These are phyloP conservation scores for Vaccinium vitisidaea DNA, from an alignment of 148 eudicot species.

Conservation along the genomic window DNA sequence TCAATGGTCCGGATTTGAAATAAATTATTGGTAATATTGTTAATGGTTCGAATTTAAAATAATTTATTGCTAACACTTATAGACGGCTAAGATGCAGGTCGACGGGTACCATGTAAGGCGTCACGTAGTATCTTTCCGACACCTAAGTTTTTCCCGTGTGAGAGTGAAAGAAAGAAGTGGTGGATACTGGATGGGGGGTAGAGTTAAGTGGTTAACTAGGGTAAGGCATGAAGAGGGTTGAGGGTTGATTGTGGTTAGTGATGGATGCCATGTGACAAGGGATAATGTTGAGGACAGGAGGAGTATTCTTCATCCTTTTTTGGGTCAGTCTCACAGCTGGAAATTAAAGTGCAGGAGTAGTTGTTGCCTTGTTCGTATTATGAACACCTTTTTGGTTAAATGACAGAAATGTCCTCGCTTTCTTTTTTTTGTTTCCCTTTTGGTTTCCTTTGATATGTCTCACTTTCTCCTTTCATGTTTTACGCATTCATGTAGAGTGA, in stretches of 20 bases:
- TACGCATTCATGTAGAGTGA: too few species aligned
- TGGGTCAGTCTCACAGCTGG: constrained; percentile 11
- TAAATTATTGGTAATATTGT: too few species aligned
- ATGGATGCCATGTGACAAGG: background rate
- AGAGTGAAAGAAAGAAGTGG: background rate
- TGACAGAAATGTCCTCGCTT: constrained; percentile 9
- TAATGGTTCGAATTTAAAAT: too few species aligned
- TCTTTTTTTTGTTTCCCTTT: background rate
- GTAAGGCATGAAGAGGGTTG: background rate
- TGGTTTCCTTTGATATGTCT: background rate
- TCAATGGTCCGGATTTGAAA: too few species aligned
- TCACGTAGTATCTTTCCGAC: too few species aligned
- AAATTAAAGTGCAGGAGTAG: background rate
- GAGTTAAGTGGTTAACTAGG: background rate
- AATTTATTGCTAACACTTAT: too few species aligned
- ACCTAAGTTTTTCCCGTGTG: background rate
- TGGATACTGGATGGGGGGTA: background rate
- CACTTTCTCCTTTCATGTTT: background rate
- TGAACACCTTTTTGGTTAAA: background rate
- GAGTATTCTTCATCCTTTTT: background rate
- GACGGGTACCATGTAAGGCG: too few species aligned
- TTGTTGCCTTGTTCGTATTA: background rate
- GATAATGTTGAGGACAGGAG: background rate
- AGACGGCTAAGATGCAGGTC: too few species aligned
- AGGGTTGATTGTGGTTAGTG: constrained; percentile 20